Evolutionary conservation across 495 filamentous ascomycete species (phyloP).

Genomic region (Xylaria acuta): DNA sequence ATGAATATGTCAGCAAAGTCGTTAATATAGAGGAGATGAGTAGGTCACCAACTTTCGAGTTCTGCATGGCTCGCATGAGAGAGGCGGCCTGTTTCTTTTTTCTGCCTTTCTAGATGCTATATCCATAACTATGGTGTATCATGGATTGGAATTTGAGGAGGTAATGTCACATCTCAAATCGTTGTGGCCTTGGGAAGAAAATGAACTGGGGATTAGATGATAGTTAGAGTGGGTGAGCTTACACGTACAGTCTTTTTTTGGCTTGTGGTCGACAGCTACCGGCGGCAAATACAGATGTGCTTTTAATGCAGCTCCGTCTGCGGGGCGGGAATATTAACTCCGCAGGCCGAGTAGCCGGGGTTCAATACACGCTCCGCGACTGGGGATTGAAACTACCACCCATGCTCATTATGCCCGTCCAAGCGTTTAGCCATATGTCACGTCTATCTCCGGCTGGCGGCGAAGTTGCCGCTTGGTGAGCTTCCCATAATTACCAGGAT

Average conservation of each 20-base stretch:
- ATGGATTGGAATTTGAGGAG: background rate
- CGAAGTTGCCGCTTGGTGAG: background rate
- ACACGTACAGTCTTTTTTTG: background rate
- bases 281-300: background rate
- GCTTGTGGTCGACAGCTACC: background rate
- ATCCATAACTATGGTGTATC: constrained; percentile 16
- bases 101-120: constrained; percentile 15
- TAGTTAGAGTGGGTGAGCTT: background rate
- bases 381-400: background rate
- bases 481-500: background rate
- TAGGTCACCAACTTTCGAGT: constrained; percentile 35
- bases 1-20: background rate
- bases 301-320: background rate
- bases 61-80: constrained; percentile 39
- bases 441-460: background rate
- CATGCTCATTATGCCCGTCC: background rate
- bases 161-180: background rate
- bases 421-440: background rate
- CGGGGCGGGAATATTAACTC: constrained; percentile 17
- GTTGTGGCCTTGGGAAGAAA: background rate
- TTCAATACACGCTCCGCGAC: background rate
- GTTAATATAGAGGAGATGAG: background rate
- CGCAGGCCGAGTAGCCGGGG: background rate
- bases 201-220: background rate
- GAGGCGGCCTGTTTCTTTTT: constrained; percentile 30